Evolutionary conservation across 1,284 basidiomycete species (phyloP).

Genomic region (Fomitopsis pinicola): DNA sequence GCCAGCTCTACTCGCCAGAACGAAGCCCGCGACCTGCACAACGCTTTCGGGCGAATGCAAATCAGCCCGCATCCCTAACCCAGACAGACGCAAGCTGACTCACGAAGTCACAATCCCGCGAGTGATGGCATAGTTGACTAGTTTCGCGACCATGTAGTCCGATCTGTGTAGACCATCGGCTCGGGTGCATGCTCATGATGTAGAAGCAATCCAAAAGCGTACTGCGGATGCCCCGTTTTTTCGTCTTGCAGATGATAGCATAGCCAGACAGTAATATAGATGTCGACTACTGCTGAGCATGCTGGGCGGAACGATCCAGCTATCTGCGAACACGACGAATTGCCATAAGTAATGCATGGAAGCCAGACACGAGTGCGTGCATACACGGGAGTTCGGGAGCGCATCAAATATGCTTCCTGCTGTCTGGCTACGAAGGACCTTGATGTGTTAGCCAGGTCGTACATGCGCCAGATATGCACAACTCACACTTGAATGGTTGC

Average conservation of each 20-base stretch:
- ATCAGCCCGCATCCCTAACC: neutral
- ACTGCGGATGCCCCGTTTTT: neutral
- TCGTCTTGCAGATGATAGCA: neutral
- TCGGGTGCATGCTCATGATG: neutral
- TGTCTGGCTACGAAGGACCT: no score
- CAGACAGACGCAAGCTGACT: neutral
- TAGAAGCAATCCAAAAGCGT: neutral
- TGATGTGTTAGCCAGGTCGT: no score
- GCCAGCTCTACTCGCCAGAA: neutral
- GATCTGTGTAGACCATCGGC: neutral
- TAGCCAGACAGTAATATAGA: neutral
- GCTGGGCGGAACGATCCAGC: neutral
- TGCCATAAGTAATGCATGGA: neutral
- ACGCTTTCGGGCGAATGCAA: neutral
- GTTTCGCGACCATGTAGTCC: neutral
- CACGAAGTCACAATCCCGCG: neutral
- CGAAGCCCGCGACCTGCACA: neutral
- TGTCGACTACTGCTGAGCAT: neutral
- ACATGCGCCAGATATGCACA: no score
- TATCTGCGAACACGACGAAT: neutral
- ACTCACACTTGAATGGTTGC: no score
- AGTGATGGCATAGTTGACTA: neutral
- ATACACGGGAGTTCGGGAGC: no score
- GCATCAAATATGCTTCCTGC: no score
- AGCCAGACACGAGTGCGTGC: no score